Evolutionary conservation across 129 eudicot genomes (phyloP).

Genomic region (Helianthus annuus): HanXRQr2.0-SUNRISE NC_035445.2:115640301-115640800

Average conservation of each 20-base stretch:
- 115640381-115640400: conserved; percentile 39
- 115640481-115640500: background rate
- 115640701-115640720: too few relatives aligned
- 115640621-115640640: background rate
- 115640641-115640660: too few relatives aligned
- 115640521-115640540: background rate
- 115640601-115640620: background rate
- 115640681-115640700: too few relatives aligned
- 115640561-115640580: background rate
- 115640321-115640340: conserved; percentile 26
- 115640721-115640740: too few relatives aligned
- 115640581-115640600: background rate
- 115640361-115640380: conserved; percentile 16
- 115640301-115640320: conserved; percentile 22
- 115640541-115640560: too few relatives aligned
- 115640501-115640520: conserved; percentile 13
- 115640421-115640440: conserved; percentile 29
- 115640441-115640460: conserved; percentile 23
- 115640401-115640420: conserved; percentile 36
- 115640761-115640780: too few relatives aligned
- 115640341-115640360: background rate
- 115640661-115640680: too few relatives aligned
- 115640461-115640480: conserved; percentile 1
- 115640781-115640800: too few relatives aligned
- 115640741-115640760: too few relatives aligned